phyloP scores from a whole-genome alignment of 163 green algal genomes.

The Scenedesmus sp. region DNA sequence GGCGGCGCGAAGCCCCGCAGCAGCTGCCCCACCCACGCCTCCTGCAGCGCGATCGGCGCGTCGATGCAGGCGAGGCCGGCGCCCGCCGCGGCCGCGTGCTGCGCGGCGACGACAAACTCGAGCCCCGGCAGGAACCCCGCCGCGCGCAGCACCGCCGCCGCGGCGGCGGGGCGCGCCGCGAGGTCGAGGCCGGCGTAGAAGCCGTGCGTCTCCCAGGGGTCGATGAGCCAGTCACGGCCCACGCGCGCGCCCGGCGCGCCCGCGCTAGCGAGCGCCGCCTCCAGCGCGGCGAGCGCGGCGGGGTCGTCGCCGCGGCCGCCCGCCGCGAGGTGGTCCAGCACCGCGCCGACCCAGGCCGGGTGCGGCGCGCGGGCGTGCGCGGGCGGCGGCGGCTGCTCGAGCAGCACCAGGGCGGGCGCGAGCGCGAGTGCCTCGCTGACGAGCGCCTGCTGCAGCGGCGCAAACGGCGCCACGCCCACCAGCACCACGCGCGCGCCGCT shows the following conservation, averaged over 20 bases:
- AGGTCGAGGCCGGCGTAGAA: conserved; percentile 51
- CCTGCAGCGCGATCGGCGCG: conserved; percentile 20
- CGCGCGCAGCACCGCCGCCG: conserved; percentile 29
- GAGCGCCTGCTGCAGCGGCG: conserved; percentile 13
- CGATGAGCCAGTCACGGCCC: conserved; percentile 41
- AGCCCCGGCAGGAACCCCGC: conserved; percentile 50
- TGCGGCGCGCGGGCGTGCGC: conserved; percentile 12
- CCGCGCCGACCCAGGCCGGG: conserved; percentile 7
- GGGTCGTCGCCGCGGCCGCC: too few relatives aligned
- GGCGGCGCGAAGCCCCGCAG: conserved; percentile 29
- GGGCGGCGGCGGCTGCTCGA: conserved; percentile 17
- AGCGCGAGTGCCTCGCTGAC: conserved; percentile 8
- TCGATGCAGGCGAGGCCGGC: neutral
- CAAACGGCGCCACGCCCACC: conserved; percentile 8
- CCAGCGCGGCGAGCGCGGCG: neutral
- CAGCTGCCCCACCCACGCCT: conserved; percentile 42
- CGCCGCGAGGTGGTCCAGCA: conserved; percentile 11
- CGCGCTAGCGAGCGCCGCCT: conserved; percentile 1
- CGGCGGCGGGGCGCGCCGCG: conserved; percentile 12
- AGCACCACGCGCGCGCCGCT: conserved; percentile 12
- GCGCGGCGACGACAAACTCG: conserved; percentile 37
- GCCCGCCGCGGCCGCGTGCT: conserved; percentile 9
- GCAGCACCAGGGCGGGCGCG: neutral
- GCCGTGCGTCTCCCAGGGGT: conserved; percentile 47
- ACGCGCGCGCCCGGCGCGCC: conserved; percentile 3